A percentile compares a stretch with the other conserved stretches of the same genome.
These are phyloP conservation scores for Kodamaea sp. DNA, from an alignment of 1,139 yeast genomes.

Conservation along the genomic window DNA sequence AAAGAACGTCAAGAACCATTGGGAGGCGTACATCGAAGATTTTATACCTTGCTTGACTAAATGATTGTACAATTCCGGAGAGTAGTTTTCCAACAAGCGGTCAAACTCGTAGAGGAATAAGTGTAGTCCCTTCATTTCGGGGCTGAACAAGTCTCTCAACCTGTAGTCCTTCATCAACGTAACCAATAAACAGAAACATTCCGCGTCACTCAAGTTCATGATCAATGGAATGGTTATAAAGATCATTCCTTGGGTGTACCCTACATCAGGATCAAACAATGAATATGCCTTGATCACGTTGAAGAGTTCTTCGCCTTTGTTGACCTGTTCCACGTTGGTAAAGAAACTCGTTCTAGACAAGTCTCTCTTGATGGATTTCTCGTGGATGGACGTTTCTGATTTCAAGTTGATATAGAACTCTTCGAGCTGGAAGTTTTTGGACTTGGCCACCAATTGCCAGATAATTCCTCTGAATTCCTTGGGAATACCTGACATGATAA, in stretches of 20 bases:
- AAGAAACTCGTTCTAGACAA: constrained; percentile 82
- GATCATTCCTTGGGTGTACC: constrained; percentile 98
- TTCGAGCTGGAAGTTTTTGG: constrained; percentile 72
- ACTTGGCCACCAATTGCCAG: constrained; percentile 89
- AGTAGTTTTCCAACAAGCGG: constrained; percentile 66
- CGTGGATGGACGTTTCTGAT: constrained; percentile 61
- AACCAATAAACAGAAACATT: constrained; percentile 80
- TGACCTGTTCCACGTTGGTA: constrained; percentile 55
- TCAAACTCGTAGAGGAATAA: constrained; percentile 86
- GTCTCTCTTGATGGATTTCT: constrained; percentile 78
- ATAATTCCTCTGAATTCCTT: constrained; percentile 80
- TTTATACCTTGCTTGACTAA: constrained; percentile 80
- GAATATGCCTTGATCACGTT: constrained; percentile 83
- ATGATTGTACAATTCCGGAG: constrained; percentile 74
- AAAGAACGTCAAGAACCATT: constrained; percentile 93
- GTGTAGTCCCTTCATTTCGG: constrained; percentile 94
- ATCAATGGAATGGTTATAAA: constrained; percentile 84
- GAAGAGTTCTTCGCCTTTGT: constrained; percentile 58
- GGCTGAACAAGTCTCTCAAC: constrained; percentile 71
- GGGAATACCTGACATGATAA: constrained; percentile 79
- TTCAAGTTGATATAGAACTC: constrained; percentile 61
- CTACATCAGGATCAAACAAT: constrained; percentile 86
- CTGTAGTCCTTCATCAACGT: constrained; percentile 83
- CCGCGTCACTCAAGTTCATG: constrained; percentile 79
- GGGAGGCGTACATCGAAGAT: constrained; percentile 93